These are phyloP conservation scores for Diplocarpon mali DNA, from an alignment of 2,329 filamentous ascomycete genomes.

Conservation along the genomic window DNA sequence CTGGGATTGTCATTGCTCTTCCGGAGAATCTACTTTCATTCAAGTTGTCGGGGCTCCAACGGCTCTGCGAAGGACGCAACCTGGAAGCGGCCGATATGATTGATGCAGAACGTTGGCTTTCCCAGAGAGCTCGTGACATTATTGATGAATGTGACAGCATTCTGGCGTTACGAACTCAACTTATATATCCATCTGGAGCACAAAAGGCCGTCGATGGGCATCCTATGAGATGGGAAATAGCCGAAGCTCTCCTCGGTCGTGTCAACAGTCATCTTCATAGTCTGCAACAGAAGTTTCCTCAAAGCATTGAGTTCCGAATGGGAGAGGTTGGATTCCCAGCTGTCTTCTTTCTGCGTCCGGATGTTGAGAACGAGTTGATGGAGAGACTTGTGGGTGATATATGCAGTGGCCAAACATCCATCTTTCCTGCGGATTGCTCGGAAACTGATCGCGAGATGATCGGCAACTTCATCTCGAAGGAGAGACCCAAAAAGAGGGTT, in stretches of 20 bases:
- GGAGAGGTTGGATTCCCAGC: conserved; percentile 33
- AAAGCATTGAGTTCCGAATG: conserved; percentile 32
- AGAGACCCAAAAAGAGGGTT: conserved; percentile 16
- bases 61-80: conserved; percentile 31
- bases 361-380: conserved; percentile 29
- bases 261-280: conserved; percentile 26
- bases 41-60: conserved; percentile 38
- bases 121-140: conserved; percentile 35
- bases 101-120: conserved; percentile 34
- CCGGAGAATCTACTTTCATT: conserved; percentile 46
- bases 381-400: conserved; percentile 28
- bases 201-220: conserved; percentile 30
- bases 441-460: conserved; percentile 23
- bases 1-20: conserved; percentile 37
- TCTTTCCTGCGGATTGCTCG: conserved; percentile 15
- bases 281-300: conserved; percentile 29
- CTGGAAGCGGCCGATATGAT: conserved; percentile 33
- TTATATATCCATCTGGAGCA: conserved; percentile 32
- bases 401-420: conserved; percentile 19
- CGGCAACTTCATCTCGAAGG: conserved; percentile 20
- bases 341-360: conserved; percentile 34
- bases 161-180: conserved; percentile 29
- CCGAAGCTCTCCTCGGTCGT: conserved; percentile 23
- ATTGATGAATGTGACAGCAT: conserved; percentile 39
- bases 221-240: conserved; percentile 30